A percentile compares a stretch with the other conserved stretches of the same genome.
These are phyloP conservation scores for Fraxinus floribunda DNA, from an alignment of 305 asterid genomes.

Conservation along the genomic window DNA sequence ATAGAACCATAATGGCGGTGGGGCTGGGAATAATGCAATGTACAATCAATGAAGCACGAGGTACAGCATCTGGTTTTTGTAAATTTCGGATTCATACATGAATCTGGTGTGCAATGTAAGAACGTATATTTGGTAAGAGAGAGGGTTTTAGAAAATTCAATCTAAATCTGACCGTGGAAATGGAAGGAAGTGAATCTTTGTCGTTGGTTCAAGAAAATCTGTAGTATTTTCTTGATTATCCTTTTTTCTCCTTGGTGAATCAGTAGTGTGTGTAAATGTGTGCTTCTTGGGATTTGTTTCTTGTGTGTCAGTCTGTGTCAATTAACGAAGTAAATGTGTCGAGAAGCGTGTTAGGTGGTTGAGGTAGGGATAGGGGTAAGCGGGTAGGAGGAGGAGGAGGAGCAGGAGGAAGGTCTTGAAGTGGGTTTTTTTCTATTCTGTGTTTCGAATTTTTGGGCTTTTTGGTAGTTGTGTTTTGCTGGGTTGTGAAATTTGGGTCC, in stretches of 20 bases:
- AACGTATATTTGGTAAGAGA: constrained; percentile 21
- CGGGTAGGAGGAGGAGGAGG: too few species aligned
- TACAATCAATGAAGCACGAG: constrained; percentile 23
- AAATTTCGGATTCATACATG: background rate
- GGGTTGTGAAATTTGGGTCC: constrained; percentile 16
- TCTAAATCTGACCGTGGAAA: constrained; percentile 16
- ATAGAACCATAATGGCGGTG: constrained; percentile 30
- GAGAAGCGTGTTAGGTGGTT: constrained; percentile 22
- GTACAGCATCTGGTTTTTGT: constrained; percentile 19
- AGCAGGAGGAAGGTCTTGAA: background rate
- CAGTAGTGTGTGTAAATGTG: background rate
- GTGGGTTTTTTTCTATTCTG: background rate
- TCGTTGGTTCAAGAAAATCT: constrained; percentile 19
- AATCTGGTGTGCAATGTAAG: constrained; percentile 17
- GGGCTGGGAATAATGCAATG: constrained; percentile 23
- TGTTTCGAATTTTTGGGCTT: constrained; percentile 5
- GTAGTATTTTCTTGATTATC: background rate
- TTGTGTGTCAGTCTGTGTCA: constrained; percentile 16
- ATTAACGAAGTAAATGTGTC: constrained; percentile 16
- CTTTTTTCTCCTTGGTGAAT: background rate
- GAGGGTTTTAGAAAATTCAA: constrained; percentile 18
- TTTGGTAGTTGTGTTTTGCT: constrained; percentile 13
- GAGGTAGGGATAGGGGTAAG: background rate
- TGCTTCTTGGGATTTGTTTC: constrained; percentile 27
- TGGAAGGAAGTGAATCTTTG: constrained; percentile 23